Base-by-base conservation (phyloP, 768 basidiomycete species). In the Boletus huronensis region DNA sequence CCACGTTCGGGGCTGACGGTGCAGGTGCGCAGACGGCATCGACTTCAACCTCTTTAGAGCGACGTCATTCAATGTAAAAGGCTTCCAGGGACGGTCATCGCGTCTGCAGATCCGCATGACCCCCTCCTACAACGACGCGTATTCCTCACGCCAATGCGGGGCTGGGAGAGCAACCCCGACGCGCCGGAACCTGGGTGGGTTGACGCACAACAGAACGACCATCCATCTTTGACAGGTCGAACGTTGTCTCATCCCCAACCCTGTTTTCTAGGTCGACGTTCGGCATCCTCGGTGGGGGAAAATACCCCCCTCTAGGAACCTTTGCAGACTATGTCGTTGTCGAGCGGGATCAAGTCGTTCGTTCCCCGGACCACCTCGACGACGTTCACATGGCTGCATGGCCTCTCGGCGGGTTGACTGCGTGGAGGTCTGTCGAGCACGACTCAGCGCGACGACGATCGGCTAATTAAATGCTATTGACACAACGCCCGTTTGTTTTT, bases 251-350 rank as follows among this genome's bases (percentile, higher is more conserved):
- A 43, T 42, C 38, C n/a, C 29, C 5, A 8, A 3, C 11, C 19
- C 28, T 17, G 19, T 49, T 21, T 35, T 45, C 16, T 25, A 64
- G 58, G 48, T 61, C 59, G 5, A 85, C 79, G n/a, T 85, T 89
- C 50, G 79, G 82, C 16, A 80, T 88, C 53, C 64, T 92, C 10
- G 92, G 92, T 0, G 82, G 85, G 1, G 78, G 76, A 1, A 67
- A 63, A 7, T 71, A 71, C 23, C 84, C 79, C 0, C 71, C 77
- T 6, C 65, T 86, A 7, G 92, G 92, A 0, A 90, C 89, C 1
- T 91, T 91, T 62, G 68, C 86, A 8, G 83, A 93, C 60, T 88
- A 90, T 61, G 78, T 91, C 28, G 79, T 83, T 19, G 85, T 93
- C 17, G 84, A 83, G 50, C 81, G 87, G 43, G 78, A 84, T 52